Evolutionary conservation across 306 rosid species (phyloP).

Genomic region (Rosa chinensis): DNA sequence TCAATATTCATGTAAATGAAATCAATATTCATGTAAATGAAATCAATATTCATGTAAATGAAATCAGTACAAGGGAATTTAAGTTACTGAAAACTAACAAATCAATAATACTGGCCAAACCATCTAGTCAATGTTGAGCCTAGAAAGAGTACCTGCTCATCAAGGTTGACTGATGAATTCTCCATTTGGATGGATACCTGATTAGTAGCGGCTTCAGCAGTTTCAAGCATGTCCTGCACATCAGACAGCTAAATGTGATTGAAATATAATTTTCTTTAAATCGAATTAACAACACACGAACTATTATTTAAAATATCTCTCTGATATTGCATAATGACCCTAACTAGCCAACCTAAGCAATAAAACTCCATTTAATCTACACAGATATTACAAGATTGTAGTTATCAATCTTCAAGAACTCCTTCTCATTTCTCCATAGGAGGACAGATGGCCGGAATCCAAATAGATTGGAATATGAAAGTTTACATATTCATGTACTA

Average conservation of each 20-base stretch:
- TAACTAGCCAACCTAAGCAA: neutral
- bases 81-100: neutral
- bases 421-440: neutral
- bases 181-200: constrained; percentile 46
- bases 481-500: neutral
- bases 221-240: constrained; percentile 47
- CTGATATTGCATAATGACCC: neutral
- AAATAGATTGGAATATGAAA: neutral
- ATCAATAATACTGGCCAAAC: neutral
- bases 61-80: neutral
- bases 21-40: neutral
- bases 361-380: constrained; percentile 3
- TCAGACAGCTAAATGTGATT: constrained; percentile 19
- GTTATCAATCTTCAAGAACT: neutral
- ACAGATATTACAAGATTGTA: neutral
- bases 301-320: neutral
- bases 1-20: neutral
- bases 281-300: neutral
- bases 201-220: constrained; percentile 41
- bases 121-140: neutral
- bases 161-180: constrained; percentile 46
- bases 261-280: neutral
- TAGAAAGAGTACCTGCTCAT: constrained; percentile 48
- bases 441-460: neutral
- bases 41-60: neutral